Conservation (phyloP, 345 rosid genomes). For the Boechera retrofracta region DNA sequence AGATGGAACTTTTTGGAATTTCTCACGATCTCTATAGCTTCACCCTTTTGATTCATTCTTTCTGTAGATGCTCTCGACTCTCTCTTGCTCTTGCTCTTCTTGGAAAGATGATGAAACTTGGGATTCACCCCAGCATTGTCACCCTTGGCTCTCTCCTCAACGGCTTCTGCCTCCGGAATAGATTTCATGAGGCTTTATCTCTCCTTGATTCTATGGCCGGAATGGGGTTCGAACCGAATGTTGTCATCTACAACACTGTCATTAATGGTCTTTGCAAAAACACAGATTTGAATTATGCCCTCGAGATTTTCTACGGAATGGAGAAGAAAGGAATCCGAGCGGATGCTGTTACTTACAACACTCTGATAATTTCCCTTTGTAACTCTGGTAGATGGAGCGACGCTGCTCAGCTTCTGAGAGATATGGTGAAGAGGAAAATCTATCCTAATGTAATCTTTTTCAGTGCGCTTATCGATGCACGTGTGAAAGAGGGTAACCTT, state of each 20-base stretch:
- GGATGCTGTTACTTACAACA: conserved; percentile 34
- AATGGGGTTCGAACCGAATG: conserved; percentile 22
- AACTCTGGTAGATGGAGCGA: conserved; percentile 36
- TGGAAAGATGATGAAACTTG: conserved; percentile 40
- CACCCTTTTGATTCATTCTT: conserved; percentile 30
- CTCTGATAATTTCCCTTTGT: background rate
- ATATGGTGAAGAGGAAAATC: conserved; percentile 29
- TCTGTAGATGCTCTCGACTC: conserved; percentile 27
- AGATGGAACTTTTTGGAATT: conserved; percentile 25
- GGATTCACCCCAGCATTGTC: conserved; percentile 30
- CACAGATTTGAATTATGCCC: conserved; percentile 10
- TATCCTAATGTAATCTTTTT: conserved; percentile 16
- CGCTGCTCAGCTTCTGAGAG: conserved; percentile 14
- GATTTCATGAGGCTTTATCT: conserved; percentile 25
- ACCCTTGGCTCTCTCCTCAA: conserved; percentile 34
- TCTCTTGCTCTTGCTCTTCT: conserved; percentile 27
- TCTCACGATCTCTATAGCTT: conserved; percentile 36
- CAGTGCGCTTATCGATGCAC: conserved; percentile 28
- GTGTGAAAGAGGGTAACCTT: conserved; percentile 22
- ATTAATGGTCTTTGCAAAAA: conserved; percentile 36
- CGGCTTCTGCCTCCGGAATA: conserved; percentile 16
- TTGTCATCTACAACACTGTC: conserved; percentile 36
- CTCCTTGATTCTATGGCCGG: conserved; percentile 18
- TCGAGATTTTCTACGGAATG: conserved; percentile 20
- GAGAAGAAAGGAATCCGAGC: conserved; percentile 23